Evolutionary conservation across 352 stramenopile genomes (phyloP).

Genomic region (Phytophthora sansomeana): DNA sequence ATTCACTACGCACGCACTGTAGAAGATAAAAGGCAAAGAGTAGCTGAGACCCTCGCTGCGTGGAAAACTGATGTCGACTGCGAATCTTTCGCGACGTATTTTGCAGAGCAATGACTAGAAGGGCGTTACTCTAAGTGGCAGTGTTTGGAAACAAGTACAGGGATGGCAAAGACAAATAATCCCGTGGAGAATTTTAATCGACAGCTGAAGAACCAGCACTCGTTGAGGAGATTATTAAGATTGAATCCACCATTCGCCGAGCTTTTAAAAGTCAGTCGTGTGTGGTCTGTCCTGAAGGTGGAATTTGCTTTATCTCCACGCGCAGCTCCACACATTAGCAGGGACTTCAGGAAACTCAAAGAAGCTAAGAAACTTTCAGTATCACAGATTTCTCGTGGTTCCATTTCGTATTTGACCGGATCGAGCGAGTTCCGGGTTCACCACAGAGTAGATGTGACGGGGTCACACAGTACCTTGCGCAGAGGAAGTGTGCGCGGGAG

Average conservation of each 20-base stretch:
- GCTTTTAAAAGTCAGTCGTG: not conserved
- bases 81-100: not conserved
- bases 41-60: not conserved
- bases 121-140: not conserved
- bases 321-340: no score
- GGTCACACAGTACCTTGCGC: no score
- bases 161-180: conserved; percentile 10
- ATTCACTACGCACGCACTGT: not conserved
- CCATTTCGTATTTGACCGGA: no score
- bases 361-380: no score
- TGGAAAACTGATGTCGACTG: not conserved
- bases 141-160: conserved; percentile 1
- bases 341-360: no score
- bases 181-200: conserved; percentile 13
- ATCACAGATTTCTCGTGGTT: no score
- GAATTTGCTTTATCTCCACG: no score
- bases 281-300: no score
- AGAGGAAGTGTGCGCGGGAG: no score
- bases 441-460: no score
- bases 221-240: not conserved
- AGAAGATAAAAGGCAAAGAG: not conserved
- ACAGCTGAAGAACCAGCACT: not conserved
- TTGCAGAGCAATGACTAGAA: not conserved
- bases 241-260: not conserved
- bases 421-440: no score